Base-by-base conservation (phyloP, 768 basidiomycete genomes). In the Panus rudis region DNA sequence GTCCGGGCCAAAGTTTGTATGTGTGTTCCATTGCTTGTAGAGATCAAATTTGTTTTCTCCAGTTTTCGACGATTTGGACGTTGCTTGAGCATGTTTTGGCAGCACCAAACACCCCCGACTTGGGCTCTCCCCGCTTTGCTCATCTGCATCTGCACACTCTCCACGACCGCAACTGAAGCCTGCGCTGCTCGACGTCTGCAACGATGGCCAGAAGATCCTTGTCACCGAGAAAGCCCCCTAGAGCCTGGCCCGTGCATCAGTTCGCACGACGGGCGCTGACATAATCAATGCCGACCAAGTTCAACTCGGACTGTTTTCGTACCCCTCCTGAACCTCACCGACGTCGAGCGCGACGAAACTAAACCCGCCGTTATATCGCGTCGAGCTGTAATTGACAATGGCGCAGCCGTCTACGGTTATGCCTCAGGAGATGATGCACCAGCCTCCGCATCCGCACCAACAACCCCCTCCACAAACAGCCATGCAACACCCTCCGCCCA, bases 41-140 rank as follows among this genome's bases (percentile, higher is more conserved):
- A 53, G 56, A 50, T 52, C 62, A 57, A 57, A 55, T 69, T 78
- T 84, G 81, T 83, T 80, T 81, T 81, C 78, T 71, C 68, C 66
- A 79, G 79, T 81, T 78, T 72, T 81, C 68, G 62, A 74, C 65
- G 68, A 76, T 84, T 83, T 84, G 81, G 73, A 73, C 74, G 66
- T 61, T 76, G 75, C 77, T 70, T 69, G 67, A 65, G 69, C 68
- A 68, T 76, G 75, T 75, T 79, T 76, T 70, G 71, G 68, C 62
- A 66, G 40, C 45, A 47, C 64, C 69, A 76, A 75, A 68, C 65
- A 68, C 62, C 33, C 56, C 59, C 62, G 52, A 56, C 54, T 53
- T 59, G 57, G 56, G 58, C 58, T 52, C 62, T 39, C 39, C 24
- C 41, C 37, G 21, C 41, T 32, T 22, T 40, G 40, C 17, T 43